These are phyloP conservation scores for Candida buenavistaensis DNA, from an alignment of 1,139 yeast species.

Conservation along the genomic window DNA sequence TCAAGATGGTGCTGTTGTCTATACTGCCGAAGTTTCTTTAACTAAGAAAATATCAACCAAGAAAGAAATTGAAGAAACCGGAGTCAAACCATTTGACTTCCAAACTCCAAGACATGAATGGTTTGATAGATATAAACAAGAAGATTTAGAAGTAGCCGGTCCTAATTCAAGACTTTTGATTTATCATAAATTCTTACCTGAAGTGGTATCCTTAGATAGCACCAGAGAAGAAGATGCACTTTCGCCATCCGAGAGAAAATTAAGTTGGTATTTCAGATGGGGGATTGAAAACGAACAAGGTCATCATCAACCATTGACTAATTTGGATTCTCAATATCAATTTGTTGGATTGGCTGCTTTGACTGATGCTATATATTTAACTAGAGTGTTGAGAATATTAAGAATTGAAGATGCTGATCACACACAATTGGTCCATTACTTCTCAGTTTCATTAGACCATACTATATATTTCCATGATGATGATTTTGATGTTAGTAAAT, in stretches of 20 bases:
- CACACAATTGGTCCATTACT: constrained; percentile 31
- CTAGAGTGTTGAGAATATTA: constrained; percentile 23
- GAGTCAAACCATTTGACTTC: constrained; percentile 32
- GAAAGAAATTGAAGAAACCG: constrained; percentile 15
- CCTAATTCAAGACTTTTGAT: constrained; percentile 18
- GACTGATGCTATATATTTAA: constrained; percentile 57
- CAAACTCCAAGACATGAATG: constrained; percentile 34
- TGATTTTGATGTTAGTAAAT: constrained; percentile 50
- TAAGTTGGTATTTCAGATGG: constrained; percentile 20
- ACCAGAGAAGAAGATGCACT: constrained; percentile 25
- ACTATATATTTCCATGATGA: constrained; percentile 64
- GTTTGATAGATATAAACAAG: constrained; percentile 20
- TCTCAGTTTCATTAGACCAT: constrained; percentile 65
- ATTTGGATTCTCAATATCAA: constrained; percentile 29
- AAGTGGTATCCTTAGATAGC: constrained; percentile 27
- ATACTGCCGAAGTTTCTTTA: constrained; percentile 35
- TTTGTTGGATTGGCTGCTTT: constrained; percentile 63
- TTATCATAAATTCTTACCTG: constrained; percentile 40
- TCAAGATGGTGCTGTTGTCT: constrained; percentile 30
- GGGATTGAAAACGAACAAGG: constrained; percentile 26
- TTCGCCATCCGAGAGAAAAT: constrained; percentile 32
- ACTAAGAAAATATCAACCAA: constrained; percentile 29
- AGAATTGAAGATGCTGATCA: constrained; percentile 22
- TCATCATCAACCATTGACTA: constrained; percentile 12
- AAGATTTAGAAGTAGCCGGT: constrained; percentile 18